A percentile compares a stretch with the other conserved stretches of the same genome.
These are phyloP conservation scores for Tricholoma saponaceum DNA, from an alignment of 768 basidiomycete species.

Conservation along the genomic window DNA sequence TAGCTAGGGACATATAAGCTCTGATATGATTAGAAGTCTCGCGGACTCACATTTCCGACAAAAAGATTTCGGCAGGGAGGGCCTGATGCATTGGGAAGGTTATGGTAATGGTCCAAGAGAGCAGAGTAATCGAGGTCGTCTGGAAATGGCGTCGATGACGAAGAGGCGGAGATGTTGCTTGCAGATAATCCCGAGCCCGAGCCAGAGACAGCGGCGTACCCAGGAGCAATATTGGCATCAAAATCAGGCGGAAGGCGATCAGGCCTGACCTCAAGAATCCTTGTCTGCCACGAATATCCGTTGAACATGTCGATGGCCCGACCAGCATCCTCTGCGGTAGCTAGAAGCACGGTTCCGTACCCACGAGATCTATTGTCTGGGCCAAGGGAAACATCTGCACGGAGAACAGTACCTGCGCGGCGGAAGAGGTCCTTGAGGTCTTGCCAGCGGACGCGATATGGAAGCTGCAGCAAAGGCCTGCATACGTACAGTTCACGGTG, in stretches of 20 bases:
- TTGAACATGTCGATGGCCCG: slow-evolving; percentile 96
- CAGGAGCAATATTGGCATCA: slow-evolving; percentile 31
- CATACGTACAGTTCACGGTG: slow-evolving; percentile 5
- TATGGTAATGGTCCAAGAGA: slow-evolving; percentile 23
- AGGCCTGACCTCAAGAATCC: slow-evolving; percentile 86
- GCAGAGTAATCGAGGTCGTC: slow-evolving; percentile 16
- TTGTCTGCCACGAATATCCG: slow-evolving; percentile 95
- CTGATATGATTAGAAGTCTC: neutral
- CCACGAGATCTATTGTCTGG: slow-evolving; percentile 92
- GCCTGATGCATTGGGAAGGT: slow-evolving; percentile 18
- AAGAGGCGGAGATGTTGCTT: neutral
- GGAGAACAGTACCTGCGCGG: slow-evolving; percentile 84
- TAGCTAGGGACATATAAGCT: slow-evolving; percentile 43
- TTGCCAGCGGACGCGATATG: slow-evolving; percentile 98
- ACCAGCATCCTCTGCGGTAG: slow-evolving; percentile 91
- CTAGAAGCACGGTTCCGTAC: slow-evolving; percentile 91
- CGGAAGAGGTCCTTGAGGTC: slow-evolving; percentile 72
- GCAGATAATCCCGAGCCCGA: neutral
- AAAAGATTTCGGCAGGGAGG: slow-evolving; percentile 60
- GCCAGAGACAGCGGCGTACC: slow-evolving; percentile 7
- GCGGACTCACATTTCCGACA: slow-evolving; percentile 76
- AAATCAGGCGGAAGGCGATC: slow-evolving; percentile 74
- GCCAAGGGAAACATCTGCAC: slow-evolving; percentile 74
- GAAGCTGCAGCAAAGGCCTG: slow-evolving; percentile 52
- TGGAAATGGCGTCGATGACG: neutral